Evolutionary conservation across 1,139 yeast genomes (phyloP).

Genomic region (Saccharomyces pastorianus): DNA sequence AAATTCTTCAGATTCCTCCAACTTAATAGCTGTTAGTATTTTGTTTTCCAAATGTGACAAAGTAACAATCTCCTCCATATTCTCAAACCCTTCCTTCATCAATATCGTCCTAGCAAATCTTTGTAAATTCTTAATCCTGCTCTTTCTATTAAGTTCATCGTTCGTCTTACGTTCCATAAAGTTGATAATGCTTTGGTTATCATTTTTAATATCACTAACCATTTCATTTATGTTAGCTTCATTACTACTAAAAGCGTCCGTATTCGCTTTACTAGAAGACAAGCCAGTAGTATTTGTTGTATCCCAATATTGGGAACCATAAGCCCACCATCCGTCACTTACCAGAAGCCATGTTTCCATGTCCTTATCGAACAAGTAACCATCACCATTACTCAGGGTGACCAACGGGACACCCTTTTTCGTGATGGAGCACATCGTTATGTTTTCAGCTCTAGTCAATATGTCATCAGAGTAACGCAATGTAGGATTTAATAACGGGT

Average conservation of each 20-base stretch:
- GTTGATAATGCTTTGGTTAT: constrained; percentile 49
- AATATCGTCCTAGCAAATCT: constrained; percentile 83
- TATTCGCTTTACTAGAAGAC: constrained; percentile 9
- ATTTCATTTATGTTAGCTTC: constrained; percentile 21
- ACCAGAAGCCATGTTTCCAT: constrained; percentile 78
- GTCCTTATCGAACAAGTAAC: constrained; percentile 65
- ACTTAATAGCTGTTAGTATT: constrained; percentile 58
- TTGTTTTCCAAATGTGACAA: constrained; percentile 85
- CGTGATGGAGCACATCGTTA: constrained; percentile 78
- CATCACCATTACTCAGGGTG: constrained; percentile 82
- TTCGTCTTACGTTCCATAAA: constrained; percentile 78
- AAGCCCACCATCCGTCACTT: constrained; percentile 97
- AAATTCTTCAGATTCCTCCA: constrained; percentile 62
- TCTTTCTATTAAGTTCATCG: constrained; percentile 73
- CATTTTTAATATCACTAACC: constrained; percentile 17
- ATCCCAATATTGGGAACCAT: constrained; percentile 97
- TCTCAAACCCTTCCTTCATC: constrained; percentile 93
- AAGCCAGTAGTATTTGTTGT: constrained; percentile 38
- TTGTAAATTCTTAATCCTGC: constrained; percentile 77
- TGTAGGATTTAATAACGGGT: constrained; percentile 52
- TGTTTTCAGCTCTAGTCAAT: constrained; percentile 67
- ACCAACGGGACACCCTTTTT: constrained; percentile 67
- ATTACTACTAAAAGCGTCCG: constrained; percentile 6
- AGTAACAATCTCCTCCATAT: constrained; percentile 78
- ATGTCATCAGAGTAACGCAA: constrained; percentile 53